Base-by-base conservation (phyloP, 495 filamentous ascomycete species). In the Emericellopsis terricola region DNA sequence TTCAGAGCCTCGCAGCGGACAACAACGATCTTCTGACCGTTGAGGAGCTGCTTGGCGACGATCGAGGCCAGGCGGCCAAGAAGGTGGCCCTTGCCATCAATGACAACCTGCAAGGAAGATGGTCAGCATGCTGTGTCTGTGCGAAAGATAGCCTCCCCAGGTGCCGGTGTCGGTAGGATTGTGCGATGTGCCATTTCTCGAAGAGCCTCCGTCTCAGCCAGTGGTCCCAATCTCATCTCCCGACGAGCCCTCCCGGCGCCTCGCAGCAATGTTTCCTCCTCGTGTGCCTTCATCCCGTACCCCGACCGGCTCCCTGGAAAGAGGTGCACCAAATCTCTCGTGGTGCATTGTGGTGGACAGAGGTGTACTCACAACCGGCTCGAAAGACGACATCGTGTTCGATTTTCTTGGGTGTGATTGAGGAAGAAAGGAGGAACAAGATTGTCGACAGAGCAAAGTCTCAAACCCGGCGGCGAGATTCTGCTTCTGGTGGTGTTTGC, bases 31-130 rank as follows among this genome's bases (percentile, higher is more conserved):
- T 96, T 94, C 72, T 96, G 91, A 57, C 89, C 89, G 62, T 81
- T 91, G 52, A 97, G 82, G 54, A 97, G 77, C 73, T 97, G 89
- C 74, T 97, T 97, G 57, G 89, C 91, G 52, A 97, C 86, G 58
- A 81, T 94, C 64, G 80, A 89, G 70, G 89, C 91, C 59, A 97
- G 74, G 58, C 89, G 89, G 71, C 89, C 89, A 60, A 96, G 82
- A 56, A 97, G 81, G 68, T 97, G 89, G 67, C 91, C 89, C 73
- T 97, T 97, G 81, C 86, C 89, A 79, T 97, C 89, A 56, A 96
- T 89, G 62, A 89, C 73, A 68, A 93, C 71, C 86, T 92, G 52
- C 43, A 58, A n/a, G n/a, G n/a, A n/a, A n/a, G n/a, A n/a, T n/a
- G 30, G 41, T 50, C 41, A 50, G 50, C 45, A 35, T 21, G 9